Conservation (phyloP, 768 basidiomycete species). For the Termitomyces bulborhizus region DNA sequence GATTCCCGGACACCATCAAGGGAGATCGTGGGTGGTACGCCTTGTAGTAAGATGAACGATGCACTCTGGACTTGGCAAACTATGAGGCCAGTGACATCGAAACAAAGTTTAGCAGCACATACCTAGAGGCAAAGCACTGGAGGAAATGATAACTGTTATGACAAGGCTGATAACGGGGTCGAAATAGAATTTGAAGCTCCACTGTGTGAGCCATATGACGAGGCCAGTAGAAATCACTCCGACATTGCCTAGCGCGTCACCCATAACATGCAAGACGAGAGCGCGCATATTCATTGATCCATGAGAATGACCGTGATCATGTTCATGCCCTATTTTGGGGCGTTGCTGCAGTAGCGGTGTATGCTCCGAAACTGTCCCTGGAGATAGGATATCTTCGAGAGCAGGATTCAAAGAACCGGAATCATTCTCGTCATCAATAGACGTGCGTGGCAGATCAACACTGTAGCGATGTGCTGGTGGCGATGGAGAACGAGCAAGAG, state of each 20-base stretch:
- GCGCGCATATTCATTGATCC: constrained; percentile 99
- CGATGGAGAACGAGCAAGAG: constrained; percentile 45
- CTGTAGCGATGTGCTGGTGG: constrained; percentile 23
- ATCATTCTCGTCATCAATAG: constrained; percentile 14
- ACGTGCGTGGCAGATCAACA: constrained; percentile 15
- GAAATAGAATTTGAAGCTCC: constrained; percentile 84
- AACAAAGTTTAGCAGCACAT: constrained; percentile 15
- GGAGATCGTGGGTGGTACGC: constrained; percentile 84
- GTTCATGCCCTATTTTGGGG: constrained; percentile 13
- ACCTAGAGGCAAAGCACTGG: constrained; percentile 89
- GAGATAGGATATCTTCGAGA: neutral
- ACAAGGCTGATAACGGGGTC: constrained; percentile 92
- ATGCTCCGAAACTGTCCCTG: constrained; percentile 25
- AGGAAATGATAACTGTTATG: constrained; percentile 96
- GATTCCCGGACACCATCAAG: constrained; percentile 83
- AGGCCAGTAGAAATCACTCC: constrained; percentile 96
- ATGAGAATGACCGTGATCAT: constrained; percentile 34
- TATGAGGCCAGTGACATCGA: neutral
- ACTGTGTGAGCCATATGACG: constrained; percentile 85
- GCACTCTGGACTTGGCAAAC: constrained; percentile 66
- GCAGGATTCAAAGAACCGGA: constrained; percentile 5
- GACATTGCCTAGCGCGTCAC: constrained; percentile 96
- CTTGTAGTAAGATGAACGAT: constrained; percentile 92
- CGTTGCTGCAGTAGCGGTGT: constrained; percentile 34
- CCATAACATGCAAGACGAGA: constrained; percentile 87